Base-by-base conservation (phyloP, 2,329 filamentous ascomycete species). In the Lasiodiplodia gonubiensis region DNA sequence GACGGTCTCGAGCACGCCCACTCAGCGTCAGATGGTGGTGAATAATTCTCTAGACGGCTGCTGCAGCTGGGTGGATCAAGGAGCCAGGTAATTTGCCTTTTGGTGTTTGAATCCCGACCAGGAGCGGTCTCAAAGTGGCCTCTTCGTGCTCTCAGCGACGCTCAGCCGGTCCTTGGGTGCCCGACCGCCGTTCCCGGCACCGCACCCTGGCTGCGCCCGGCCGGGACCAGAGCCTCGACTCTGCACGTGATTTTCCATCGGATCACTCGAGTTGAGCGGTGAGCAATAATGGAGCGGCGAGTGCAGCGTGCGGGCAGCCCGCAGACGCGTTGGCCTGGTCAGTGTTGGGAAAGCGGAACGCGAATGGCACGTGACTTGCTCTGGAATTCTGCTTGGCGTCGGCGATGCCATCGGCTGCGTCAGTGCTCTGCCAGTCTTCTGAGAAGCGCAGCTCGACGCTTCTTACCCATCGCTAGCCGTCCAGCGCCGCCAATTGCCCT, bases 141-240 rank as follows among this genome's bases (percentile, higher is more conserved):
- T 46, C 21, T 37, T 27, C 54, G 35, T 8, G 16, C 53, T 35
- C 2, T 46, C 54, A 16, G 54, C 18, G 37, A 46, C 35, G 54
- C 54, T 42, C 30, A 27, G 21, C 21, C 54, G 54, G 37, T 23
- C 35, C 54, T 57, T 59, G 46, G 46, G 51, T 51, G 59, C 59
- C 59, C 59, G 46, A 51, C 59, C 59, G 59, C 57, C 59, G 59
- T 48, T 63, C 42, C 59, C 59, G 46, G 42, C 42, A 61, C 59
- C 46, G 27, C 59, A 37, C 59, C 59, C 59, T 63, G 59, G 59
- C 59, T 27, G 46, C 30, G 27, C 25, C 59, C 59, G 30, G 59
- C 51, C 46, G 46, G 3, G 10, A 63, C 46, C 42, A 23, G 49
- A 33, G 33, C 30, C 49, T 30, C n/a, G n/a, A 33, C 30, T 42